phyloP scores from a whole-genome alignment of 2,329 filamentous ascomycete species.

The Cordyceps cicadae region DNA sequence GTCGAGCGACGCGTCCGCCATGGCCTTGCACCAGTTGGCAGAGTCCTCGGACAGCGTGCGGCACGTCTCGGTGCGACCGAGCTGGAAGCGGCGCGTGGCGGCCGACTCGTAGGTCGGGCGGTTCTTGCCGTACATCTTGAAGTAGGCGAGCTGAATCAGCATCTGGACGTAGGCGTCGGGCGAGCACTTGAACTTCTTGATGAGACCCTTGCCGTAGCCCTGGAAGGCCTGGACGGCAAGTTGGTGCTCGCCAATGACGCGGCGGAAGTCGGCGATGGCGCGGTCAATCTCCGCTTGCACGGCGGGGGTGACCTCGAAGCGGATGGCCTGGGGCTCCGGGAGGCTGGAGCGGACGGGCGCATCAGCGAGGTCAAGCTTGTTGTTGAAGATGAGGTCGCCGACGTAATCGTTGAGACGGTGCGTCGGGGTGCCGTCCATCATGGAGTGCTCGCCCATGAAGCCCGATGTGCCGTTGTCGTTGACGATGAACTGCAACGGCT shows the following conservation, averaged over 20 bases:
- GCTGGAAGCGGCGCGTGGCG: constrained; percentile 88
- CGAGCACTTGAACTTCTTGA: constrained; percentile 99
- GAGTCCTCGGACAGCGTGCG: constrained; percentile 85
- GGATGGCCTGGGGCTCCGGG: constrained; percentile 68
- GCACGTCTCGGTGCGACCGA: constrained; percentile 93
- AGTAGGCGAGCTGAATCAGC: constrained; percentile 96
- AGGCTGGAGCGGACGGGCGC: constrained; percentile 71
- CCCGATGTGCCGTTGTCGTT: constrained; percentile 97
- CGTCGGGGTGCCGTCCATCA: constrained; percentile 99
- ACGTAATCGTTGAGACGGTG: constrained; percentile 94
- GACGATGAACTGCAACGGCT: constrained; percentile 94
- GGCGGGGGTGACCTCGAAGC: constrained; percentile 68
- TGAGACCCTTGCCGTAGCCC: constrained; percentile 93
- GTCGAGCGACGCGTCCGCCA: constrained; percentile 59
- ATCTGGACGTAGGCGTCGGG: constrained; percentile 98
- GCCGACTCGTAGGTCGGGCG: constrained; percentile 96
- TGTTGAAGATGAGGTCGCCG: constrained; percentile 84
- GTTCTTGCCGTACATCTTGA: constrained; percentile 98
- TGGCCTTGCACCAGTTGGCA: constrained; percentile 81
- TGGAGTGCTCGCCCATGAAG: constrained; percentile 97
- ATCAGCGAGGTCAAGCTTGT: constrained; percentile 85
- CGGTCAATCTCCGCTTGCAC: constrained; percentile 70
- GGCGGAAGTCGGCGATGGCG: constrained; percentile 69
- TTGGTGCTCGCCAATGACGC: constrained; percentile 79
- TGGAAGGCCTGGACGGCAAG: constrained; percentile 92